phyloP scores from a whole-genome alignment of 2,329 filamentous ascomycete species.

The Talaromyces sp. region DNA sequence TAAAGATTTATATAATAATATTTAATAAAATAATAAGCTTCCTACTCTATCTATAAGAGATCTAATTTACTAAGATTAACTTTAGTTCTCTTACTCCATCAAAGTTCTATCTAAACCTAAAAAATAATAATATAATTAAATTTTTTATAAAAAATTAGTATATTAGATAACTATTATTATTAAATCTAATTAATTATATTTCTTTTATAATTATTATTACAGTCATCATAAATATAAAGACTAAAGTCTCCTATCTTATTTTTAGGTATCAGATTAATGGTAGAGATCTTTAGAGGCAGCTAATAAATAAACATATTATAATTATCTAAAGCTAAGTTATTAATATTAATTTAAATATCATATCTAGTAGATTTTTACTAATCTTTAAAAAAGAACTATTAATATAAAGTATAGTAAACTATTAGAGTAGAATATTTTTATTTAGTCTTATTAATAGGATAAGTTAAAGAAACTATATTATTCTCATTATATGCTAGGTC shows the following conservation, averaged over 20 bases:
- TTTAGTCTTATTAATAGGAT: neutral
- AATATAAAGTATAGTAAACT: neutral
- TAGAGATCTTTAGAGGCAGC: neutral
- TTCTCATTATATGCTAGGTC: neutral
- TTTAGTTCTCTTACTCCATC: neutral
- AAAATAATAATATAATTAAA: neutral
- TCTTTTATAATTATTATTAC: neutral
- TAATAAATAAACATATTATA: neutral
- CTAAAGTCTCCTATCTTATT: neutral
- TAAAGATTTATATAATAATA: slow-evolving; percentile 16
- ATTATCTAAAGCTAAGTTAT: neutral
- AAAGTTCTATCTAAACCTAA: neutral
- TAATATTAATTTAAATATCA: neutral
- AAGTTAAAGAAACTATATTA: neutral
- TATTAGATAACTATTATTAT: neutral
- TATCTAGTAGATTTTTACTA: neutral
- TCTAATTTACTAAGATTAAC: neutral
- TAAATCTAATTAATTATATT: neutral
- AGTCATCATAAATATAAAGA: neutral
- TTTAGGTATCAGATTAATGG: neutral
- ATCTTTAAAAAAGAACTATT: too few species aligned
- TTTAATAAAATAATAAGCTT: slow-evolving; percentile 7
- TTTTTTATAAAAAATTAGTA: neutral
- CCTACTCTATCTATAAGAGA: slow-evolving; percentile 10
- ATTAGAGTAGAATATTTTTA: neutral